Evolutionary conservation across 306 rosid species (phyloP), one percentile per base, ranked within the genome.

Genomic region (Amphicarpaea edgeworthii): DNA sequence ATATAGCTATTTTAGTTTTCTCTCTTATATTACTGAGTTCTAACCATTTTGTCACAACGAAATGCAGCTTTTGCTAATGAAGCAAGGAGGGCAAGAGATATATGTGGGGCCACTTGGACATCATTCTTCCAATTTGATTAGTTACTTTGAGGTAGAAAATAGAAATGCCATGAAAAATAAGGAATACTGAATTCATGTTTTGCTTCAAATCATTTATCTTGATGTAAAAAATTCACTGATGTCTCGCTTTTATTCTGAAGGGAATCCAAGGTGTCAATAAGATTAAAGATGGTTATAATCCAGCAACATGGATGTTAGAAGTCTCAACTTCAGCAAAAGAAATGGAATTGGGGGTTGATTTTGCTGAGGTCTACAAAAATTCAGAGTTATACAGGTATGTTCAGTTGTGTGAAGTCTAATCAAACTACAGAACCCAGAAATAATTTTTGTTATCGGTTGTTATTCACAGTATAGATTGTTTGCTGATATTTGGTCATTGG

Each of bases 271-370:
- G 86, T n/a, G 73, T 85, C 20, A 79, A 12, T 64, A 82, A 72
- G 73, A 85, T 85, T 30, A 79, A 68, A 68, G 85, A 85, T 47
- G 86, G 89, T 55, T 82, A 85, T 62, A 85, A 85, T 55, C 83
- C 89, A 14, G 86, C 89, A 61, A 82, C 89, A 72, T 85, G 89
- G 89, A 85, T 82, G 89, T 43, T 85, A 63, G 89, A 85, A 72
- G 76, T 82, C 47, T 76, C 86, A 0, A 60, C 55, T 32, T 67
- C 73, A 20, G 86, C 83, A 24, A 85, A 76, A 85, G 85, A 85
- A 68, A 34, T 7, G 8, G 89, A 85, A 76, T 61, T 79, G 65
- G 85, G 45, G 37, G 57, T 85, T 38, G 85, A 85, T 76, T 85
- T 79, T 79, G 72, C 83, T 16, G 79, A 71, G 8, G 68, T 76